A percentile compares a stretch with the other conserved stretches of the same genome.
Evolutionary conservation across 2,329 filamentous ascomycete species (phyloP).

Genomic region (Colletotrichum viniferum): DNA sequence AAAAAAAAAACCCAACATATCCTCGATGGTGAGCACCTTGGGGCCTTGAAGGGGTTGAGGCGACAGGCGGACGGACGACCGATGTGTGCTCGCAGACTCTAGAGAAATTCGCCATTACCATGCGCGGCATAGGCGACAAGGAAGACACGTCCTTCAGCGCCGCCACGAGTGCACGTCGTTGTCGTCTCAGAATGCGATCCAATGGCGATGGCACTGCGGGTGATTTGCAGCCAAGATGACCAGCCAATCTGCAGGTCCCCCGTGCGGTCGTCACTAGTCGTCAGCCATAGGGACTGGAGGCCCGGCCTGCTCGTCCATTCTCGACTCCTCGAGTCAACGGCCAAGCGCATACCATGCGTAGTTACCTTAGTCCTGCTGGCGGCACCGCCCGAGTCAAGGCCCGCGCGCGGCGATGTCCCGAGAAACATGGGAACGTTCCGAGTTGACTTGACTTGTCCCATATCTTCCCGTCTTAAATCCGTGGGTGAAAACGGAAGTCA

Average conservation of each 20-base stretch:
- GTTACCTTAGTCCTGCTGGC: not conserved
- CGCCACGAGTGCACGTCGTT: not conserved
- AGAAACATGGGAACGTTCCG: not conserved
- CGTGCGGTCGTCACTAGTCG: not conserved
- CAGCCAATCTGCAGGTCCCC: not conserved
- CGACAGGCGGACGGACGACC: not conserved
- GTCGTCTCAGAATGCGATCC: not conserved
- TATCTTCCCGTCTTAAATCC: not conserved
- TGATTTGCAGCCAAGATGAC: not conserved
- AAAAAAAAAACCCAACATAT: too few relatives aligned
- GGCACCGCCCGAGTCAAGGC: not conserved
- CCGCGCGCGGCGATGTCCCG: not conserved
- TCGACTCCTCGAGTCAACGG: not conserved
- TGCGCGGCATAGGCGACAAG: not conserved
- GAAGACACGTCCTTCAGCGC: not conserved
- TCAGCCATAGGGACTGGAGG: not conserved
- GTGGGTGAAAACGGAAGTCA: not conserved
- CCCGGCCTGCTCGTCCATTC: not conserved
- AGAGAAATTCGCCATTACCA: not conserved
- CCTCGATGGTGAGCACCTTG: not conserved
- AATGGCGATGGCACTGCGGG: not conserved
- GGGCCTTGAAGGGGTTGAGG: not conserved
- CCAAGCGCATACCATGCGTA: not conserved
- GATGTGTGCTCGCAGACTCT: not conserved
- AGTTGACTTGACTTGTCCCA: not conserved